Evolutionary conservation across 2,329 filamentous ascomycete species (phyloP), one percentile per base, ranked within the genome.

Genomic region (Xylariaceae sp.): DNA sequence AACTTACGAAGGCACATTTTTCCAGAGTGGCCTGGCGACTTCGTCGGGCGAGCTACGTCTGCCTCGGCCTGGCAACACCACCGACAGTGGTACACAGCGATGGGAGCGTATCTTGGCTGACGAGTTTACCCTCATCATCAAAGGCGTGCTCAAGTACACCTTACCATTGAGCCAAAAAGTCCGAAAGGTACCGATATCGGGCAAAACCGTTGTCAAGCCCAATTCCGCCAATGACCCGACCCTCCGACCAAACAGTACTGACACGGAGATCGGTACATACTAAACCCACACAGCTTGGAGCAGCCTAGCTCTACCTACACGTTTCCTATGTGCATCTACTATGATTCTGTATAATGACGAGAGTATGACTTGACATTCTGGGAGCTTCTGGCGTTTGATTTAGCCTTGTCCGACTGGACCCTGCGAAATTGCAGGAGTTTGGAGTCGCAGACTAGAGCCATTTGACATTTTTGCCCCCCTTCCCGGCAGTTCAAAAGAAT

Each of bases 101-200:
- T 99, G 94, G 94, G 90, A 96, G 67, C 82, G 85, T 54, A 92
- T 97, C 43, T 78, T 97, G 46, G 84, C 95, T 59, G 89, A 97
- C 69, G 89, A 93, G 42, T 99, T 97, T 62, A 90, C 97, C 60
- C 79, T 99, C 45, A 93, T 97, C 55, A 82, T 99, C 40, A 87
- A 94, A 62, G 94, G 94, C 18, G 88, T 94, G 13, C 78, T 99
- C 60, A 91, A 92, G 66, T 99, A 99, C 65, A 81, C 75, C 31
- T 73, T 87, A 33, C 83, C 83, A 2, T 72, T 87, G 47, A 86
- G 81, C 61, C 79, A 81, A 59, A 79, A 77, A 48, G 69, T 83
- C 36, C 75, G 82, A 57, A 85, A 79, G 57, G 80, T 81, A 9
- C 75, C 80, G 7, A 82, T 87, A 42, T 79, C 81, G 10, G 82